Percentiles rank a stretch among this genome's conserved stretches.
Conservation (phyloP, 2,329 filamentous ascomycete genomes). For the Cladosporium sp. region DNA sequence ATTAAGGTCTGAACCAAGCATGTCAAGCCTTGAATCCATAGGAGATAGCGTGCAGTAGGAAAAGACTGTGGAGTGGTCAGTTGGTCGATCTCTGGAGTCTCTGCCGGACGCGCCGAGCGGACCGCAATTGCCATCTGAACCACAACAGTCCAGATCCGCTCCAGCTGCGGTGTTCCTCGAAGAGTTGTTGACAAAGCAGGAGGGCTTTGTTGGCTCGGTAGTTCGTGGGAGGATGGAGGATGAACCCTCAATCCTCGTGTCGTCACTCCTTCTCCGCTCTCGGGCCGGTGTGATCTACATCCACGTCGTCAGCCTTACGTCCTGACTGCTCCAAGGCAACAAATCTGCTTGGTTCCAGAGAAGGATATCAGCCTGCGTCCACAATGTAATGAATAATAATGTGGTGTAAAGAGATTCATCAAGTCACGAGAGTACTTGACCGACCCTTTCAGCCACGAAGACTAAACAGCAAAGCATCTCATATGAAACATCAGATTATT, state of each 20-base stretch:
- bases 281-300: neutral
- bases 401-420: too few relatives aligned
- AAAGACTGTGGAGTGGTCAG: neutral
- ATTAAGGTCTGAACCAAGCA: neutral
- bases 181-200: neutral
- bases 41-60: neutral
- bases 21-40: neutral
- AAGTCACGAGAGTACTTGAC: too few relatives aligned
- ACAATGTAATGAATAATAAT: too few relatives aligned
- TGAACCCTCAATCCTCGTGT: neutral
- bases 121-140: conserved; percentile 3
- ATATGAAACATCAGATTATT: too few relatives aligned
- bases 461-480: too few relatives aligned
- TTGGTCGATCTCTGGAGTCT: neutral
- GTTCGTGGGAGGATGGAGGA: neutral
- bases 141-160: neutral
- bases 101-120: conserved; percentile 7
- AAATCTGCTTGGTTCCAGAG: too few relatives aligned
- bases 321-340: too few relatives aligned
- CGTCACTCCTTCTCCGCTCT: neutral
- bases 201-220: too few relatives aligned
- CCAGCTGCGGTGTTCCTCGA: neutral
- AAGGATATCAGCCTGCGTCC: too few relatives aligned
- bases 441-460: too few relatives aligned
- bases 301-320: neutral